Percentiles rank a stretch among this genome's conserved stretches.
phyloP scores from a whole-genome alignment of 2,329 filamentous ascomycete genomes.

The Coniochaeta ligniaria region DNA sequence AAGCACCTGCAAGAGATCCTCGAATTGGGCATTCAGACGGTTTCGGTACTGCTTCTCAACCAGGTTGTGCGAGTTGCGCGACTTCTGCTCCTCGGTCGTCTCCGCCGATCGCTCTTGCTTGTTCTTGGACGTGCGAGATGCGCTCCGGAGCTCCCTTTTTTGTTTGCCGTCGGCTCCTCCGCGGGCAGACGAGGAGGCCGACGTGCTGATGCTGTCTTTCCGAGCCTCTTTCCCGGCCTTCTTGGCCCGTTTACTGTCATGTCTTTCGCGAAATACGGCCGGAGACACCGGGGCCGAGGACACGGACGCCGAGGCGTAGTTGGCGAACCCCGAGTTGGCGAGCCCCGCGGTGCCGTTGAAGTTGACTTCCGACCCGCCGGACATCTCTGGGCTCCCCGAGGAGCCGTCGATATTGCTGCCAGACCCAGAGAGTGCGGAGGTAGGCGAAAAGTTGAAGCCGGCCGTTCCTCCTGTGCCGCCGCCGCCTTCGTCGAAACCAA shows the following conservation, averaged over 20 bases:
- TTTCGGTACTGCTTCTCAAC: conserved; percentile 26
- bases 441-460: neutral
- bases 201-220: neutral
- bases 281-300: neutral
- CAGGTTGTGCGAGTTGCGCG: conserved; percentile 22
- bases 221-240: neutral
- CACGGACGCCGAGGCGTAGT: neutral
- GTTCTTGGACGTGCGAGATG: conserved; percentile 22
- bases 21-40: conserved; percentile 23
- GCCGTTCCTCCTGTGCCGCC: neutral
- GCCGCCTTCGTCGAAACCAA: neutral
- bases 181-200: neutral
- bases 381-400: neutral
- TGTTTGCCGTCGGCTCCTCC: neutral
- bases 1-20: conserved; percentile 18
- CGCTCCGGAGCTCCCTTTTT: conserved; percentile 18
- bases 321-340: neutral
- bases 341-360: neutral
- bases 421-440: neutral
- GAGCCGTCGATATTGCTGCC: neutral
- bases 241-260: neutral
- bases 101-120: conserved; percentile 15
- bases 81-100: conserved; percentile 18
- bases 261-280: neutral
- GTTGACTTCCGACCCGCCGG: neutral